Evolutionary conservation across 805 yeast species (phyloP), one percentile per base, ranked within the genome.

Genomic region (Zygotorulaspora sp.): DNA sequence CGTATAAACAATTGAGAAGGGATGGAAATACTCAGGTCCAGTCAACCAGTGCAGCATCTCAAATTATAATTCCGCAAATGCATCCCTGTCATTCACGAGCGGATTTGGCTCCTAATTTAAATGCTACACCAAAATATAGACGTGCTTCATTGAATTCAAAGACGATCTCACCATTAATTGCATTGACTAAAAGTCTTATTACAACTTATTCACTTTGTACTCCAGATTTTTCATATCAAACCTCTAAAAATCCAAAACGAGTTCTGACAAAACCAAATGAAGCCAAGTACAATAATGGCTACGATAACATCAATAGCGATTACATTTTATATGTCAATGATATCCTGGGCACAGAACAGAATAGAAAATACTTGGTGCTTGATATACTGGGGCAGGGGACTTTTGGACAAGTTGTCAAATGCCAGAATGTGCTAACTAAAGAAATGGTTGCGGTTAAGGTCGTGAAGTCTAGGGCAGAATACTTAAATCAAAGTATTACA

Each of bases 331-430:
- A 88, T 49, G 98, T 92, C 15, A 92, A 94, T 60, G 98, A 94
- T 58, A 79, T 92, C 16, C 66, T 92, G 27, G 97, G 98, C 4
- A 71, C 77, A 3, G 62, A 58, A 40, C 58, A 61, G 26, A 89
- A 86, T 41, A 71, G 89, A 38, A 83, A 85, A 56, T 90, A 89
- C 58, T 71, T 92, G 53, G 96, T 92, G 4, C 66, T 92, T 41
- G 97, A 90, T 61, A 71, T 92, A 11, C 64, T 92, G 28, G 99
- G 99, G 0, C 90, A 89, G 47, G 99, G 99, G 5, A 89, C 98
- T 1, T 92, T 92, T 70, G 98, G 98, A 7, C 99, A 92, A 64
- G 99, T 92, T 34, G 97, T 89, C 18, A 92, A 92, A 64, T 90
- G 97, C 64, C 67, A 64, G 44, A 75, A 75, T 55, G 66, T 83